Evolutionary conservation across 805 yeast genomes (phyloP), one percentile per base, ranked within the genome.

Genomic region (Metschnikowia chrysomelidarum): DNA sequence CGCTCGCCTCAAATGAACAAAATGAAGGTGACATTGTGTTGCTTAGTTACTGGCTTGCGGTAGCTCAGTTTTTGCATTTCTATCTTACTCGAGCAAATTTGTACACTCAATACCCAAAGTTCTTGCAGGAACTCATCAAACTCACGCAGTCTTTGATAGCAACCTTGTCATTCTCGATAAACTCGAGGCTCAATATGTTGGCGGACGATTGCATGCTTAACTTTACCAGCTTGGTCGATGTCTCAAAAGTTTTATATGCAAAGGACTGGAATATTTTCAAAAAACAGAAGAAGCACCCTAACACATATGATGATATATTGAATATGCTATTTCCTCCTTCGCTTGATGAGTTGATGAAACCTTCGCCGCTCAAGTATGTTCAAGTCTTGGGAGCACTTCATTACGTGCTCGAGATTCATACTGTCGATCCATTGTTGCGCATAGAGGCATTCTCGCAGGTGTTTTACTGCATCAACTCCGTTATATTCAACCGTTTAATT

Each of bases 351-450:
- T 82, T 87, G 53, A 79, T 84, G 72, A 80, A 78, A 54, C 96
- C 96, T 3, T 87, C 97, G 0, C 98, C 98, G 0, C 67, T 89
- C 34, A 80, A 78, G 47, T 73, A 89, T 34, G 78, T 89, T 17
- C 95, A 93, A 50, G 82, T 89, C 1, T 70, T 93, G 40, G 94
- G 95, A 19, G 96, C 98, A 0, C 69, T 94, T 34, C 71, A 87
- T 27, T 87, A 89, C 51, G 91, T 93, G 3, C 69, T 89, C 51
- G 87, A 84, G 36, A 62, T 91, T 24, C 94, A 85, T 57, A 76
- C 81, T 45, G 84, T 87, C 6, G 91, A 85, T 53, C 84, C 87
- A 6, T 64, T 86, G 14, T 67, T 87, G n/a, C 76, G 77, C 36
- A 81, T 82, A 43, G 94, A 88, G 59, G 75, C 94, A 24, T 69